phyloP scores from a whole-genome alignment of 805 yeast species.

The Kodamaea kakaduensis region DNA sequence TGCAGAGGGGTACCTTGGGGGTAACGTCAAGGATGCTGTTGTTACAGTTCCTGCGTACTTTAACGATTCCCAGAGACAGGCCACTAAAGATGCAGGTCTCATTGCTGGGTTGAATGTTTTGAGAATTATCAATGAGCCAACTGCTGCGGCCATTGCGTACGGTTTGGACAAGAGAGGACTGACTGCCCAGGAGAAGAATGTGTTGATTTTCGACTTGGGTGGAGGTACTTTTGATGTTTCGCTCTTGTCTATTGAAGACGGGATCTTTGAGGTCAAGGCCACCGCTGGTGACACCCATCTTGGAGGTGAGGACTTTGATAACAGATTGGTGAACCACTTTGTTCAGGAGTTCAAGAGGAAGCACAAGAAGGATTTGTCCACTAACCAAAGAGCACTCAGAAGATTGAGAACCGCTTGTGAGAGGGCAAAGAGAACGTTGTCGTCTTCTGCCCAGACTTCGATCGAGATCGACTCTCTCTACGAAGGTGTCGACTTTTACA shows the following conservation, averaged over 20 bases:
- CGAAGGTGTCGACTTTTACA: conserved; percentile 94
- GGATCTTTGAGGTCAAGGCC: conserved; percentile 89
- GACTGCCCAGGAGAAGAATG: conserved; percentile 73
- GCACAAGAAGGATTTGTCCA: conserved; percentile 76
- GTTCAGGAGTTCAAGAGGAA: conserved; percentile 93
- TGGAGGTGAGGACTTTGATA: conserved; percentile 97
- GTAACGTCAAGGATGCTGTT: conserved; percentile 58
- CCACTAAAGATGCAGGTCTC: conserved; percentile 42
- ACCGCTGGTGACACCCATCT: conserved; percentile 96
- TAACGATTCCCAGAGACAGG: conserved; percentile 43
- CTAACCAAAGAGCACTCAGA: conserved; percentile 82
- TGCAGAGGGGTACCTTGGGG: conserved; percentile 88
- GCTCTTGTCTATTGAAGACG: conserved; percentile 79
- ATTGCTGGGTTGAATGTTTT: conserved; percentile 45
- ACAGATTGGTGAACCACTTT: conserved; percentile 83
- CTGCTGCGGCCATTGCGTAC: conserved; percentile 45
- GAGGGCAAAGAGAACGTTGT: conserved; percentile 95
- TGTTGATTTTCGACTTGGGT: conserved; percentile 91
- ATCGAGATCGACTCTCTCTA: conserved; percentile 93
- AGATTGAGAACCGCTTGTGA: conserved; percentile 96
- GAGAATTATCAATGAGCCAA: conserved; percentile 43
- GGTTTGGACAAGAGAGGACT: conserved; percentile 45
- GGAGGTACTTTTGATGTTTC: conserved; percentile 98
- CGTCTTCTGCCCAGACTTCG: conserved; percentile 92
- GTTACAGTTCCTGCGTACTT: conserved; percentile 43